Evolutionary conservation across 1,284 basidiomycete genomes (phyloP).

Genomic region (Gomphus bonarii): DNA sequence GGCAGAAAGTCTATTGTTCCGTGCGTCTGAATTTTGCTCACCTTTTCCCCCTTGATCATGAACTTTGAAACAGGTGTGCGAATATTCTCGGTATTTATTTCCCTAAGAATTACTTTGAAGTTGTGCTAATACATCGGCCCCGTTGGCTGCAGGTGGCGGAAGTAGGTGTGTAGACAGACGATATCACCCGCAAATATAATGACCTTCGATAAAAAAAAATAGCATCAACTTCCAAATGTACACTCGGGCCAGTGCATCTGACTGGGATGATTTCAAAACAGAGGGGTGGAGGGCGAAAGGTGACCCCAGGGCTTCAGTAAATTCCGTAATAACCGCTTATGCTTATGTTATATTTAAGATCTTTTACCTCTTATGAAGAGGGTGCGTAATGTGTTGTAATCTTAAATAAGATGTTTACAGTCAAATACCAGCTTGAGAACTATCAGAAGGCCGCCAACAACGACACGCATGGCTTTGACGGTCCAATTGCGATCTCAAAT

Average conservation of each 20-base stretch:
- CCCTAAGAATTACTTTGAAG: not conserved
- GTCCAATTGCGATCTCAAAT: slow-evolving; percentile 62
- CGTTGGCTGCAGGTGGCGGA: slow-evolving; percentile 31
- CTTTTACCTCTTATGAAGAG: slow-evolving; percentile 65
- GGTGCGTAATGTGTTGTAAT: slow-evolving; percentile 18
- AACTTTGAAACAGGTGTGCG: slow-evolving; percentile 36
- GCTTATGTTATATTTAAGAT: slow-evolving; percentile 27
- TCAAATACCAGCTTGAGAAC: slow-evolving; percentile 45
- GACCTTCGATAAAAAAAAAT: slow-evolving; percentile 1
- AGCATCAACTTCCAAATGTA: slow-evolving; percentile 73
- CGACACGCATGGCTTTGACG: slow-evolving; percentile 57
- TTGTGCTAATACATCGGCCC: slow-evolving; percentile 12
- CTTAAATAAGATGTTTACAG: not conserved
- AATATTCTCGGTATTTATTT: slow-evolving; percentile 47
- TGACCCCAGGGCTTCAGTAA: slow-evolving; percentile 18
- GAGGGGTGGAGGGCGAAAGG: slow-evolving; percentile 58
- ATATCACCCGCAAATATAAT: slow-evolving; percentile 1
- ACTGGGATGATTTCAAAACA: slow-evolving; percentile 69
- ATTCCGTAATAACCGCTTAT: not conserved
- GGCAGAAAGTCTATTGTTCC: slow-evolving; percentile 59
- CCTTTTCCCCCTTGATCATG: not conserved
- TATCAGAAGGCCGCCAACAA: slow-evolving; percentile 57
- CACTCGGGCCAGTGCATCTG: slow-evolving; percentile 51
- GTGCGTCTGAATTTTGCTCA: slow-evolving; percentile 26
- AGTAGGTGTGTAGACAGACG: slow-evolving; percentile 30